Percentiles rank a stretch among this genome's conserved stretches.
These are phyloP conservation scores for Juncus effusus DNA, from an alignment of 176 grass and related monocot genomes.

Conservation along the genomic window DNA sequence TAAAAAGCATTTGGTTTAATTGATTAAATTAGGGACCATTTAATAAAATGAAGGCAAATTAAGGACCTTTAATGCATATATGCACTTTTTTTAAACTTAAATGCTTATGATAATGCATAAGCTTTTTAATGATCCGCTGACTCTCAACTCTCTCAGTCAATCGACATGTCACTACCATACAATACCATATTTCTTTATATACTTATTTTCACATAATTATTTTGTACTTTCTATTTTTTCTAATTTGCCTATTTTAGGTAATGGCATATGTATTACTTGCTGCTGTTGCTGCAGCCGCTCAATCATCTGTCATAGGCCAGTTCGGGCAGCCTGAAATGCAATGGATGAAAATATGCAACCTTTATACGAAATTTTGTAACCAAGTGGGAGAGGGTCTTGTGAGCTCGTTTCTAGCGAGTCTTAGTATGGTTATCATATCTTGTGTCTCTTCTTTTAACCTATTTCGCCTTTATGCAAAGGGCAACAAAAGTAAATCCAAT, in stretches of 20 bases:
- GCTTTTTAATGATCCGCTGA: too few relatives aligned
- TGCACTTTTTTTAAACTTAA: conserved; percentile 7
- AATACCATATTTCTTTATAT: too few relatives aligned
- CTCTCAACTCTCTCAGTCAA: too few relatives aligned
- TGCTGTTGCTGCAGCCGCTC: conserved; percentile 47
- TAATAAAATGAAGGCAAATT: not conserved
- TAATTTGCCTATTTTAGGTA: conserved; percentile 19
- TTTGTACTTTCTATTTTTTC: too few relatives aligned
- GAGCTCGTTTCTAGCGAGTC: conserved; percentile 38
- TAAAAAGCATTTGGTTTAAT: conserved; percentile 9
- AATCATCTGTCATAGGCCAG: conserved; percentile 49
- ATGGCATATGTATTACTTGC: conserved; percentile 63
- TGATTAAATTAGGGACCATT: conserved; percentile 7
- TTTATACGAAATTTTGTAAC: conserved; percentile 81
- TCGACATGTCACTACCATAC: too few relatives aligned
- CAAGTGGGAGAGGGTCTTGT: conserved; percentile 41
- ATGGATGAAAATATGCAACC: conserved; percentile 70
- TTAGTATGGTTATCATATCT: conserved; percentile 40
- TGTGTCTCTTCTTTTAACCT: conserved; percentile 72
- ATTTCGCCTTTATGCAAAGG: conserved; percentile 58
- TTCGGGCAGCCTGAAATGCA: conserved; percentile 60
- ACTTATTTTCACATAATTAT: too few relatives aligned
- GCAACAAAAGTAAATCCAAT: conserved; percentile 28
- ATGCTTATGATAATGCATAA: not conserved
- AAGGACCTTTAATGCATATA: not conserved